phyloP scores from a whole-genome alignment of 768 basidiomycete genomes.

The Auricularia sp. region DNA sequence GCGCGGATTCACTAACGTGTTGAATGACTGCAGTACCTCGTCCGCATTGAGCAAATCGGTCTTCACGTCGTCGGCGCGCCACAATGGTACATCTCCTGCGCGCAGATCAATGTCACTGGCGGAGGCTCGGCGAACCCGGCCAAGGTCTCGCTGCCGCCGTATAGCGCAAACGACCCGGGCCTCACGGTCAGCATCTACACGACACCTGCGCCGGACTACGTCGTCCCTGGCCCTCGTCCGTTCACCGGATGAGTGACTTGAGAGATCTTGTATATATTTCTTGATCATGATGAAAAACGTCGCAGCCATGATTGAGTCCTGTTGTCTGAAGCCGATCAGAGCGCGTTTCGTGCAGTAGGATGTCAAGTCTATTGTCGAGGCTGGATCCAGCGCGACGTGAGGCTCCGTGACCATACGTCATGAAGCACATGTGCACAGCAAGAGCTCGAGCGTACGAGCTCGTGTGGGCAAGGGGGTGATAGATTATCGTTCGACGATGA shows the following conservation, averaged over 20 bases:
- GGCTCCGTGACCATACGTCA: no score
- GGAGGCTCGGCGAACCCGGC: neutral
- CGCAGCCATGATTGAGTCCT: no score
- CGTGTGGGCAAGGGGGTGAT: no score
- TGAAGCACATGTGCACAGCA: no score
- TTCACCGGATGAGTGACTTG: neutral
- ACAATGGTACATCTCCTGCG: slow-evolving; percentile 30
- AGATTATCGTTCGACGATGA: no score
- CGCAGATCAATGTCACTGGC: slow-evolving; percentile 23
- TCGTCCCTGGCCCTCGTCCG: neutral
- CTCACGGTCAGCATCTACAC: neutral
- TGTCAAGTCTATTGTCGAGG: no score
- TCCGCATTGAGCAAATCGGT: slow-evolving; percentile 29
- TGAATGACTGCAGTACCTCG: slow-evolving; percentile 16
- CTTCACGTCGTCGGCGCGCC: slow-evolving; percentile 26
- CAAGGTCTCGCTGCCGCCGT: slow-evolving; percentile 1
- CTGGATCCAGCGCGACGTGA: no score
- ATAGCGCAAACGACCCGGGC: neutral
- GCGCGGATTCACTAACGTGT: neutral
- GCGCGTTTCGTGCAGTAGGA: no score
- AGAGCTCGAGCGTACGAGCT: no score
- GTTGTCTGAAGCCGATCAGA: no score
- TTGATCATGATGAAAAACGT: neutral
- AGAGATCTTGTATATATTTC: neutral
- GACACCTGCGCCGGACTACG: neutral